Base-by-base conservation (phyloP, 1,284 basidiomycete genomes). In the Rhizopogon hawkerae region DNA sequence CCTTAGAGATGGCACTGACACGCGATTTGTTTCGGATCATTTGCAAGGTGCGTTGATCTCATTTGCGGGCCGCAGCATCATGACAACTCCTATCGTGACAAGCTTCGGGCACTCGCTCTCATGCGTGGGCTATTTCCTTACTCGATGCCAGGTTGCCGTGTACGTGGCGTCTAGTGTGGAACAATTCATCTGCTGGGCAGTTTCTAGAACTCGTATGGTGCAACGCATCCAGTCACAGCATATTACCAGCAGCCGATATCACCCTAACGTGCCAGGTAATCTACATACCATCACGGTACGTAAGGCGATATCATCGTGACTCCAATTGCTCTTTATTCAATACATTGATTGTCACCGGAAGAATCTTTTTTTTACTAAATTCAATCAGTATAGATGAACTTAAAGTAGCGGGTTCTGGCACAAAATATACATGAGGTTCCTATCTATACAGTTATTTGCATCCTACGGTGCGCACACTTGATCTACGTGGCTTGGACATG, bases 81-180 rank as follows among this genome's bases (percentile, higher is more conserved):
- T 59, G 75, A 79, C 60, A 74, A 73, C 57, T 70, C 69, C 53
- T 71, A 78, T 42, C 79, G 72, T 60, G 81, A 85, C 61, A 85
- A 83, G 21, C 21, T 21, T 5, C 21, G 0, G 21, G 21, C 4
- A 21, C 21, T 23, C 5, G 21, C 21, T 23, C 5, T 23, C 21
- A 23, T 23, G 21, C 21, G 5, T 23, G 21, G 21, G 21, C 21
- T 23, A 23, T 23, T 23, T 23, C 21, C 21, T 23, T 23, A 23
- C 21, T 23, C 21, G 21, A 23, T 23, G 5, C 21, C 21, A 5
- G 21, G 21, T 23, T 23, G 21, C 5, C 21, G 21, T 57, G 82
- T 83, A 58, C 44, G 71, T 67, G 14, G 33, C 43, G 35, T 31
- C 44, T 29, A 9, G 26, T 29, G 26, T 29, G 26, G 26, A 29